These are phyloP conservation scores for Tardiomyces blankii DNA, from an alignment of 1,139 yeast genomes.

Conservation along the genomic window DNA sequence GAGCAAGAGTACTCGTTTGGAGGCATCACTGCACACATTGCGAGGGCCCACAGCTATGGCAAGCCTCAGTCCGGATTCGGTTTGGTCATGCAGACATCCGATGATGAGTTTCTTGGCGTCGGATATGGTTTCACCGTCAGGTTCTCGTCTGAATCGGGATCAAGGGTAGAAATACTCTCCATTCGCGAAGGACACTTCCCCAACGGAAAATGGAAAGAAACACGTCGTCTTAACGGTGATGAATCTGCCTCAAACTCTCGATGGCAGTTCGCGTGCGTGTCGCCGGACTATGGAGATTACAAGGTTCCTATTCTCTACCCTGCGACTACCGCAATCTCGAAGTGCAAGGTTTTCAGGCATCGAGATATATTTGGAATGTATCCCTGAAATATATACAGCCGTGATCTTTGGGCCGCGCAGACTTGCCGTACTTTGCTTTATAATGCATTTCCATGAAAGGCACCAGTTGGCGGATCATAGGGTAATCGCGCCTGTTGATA, in stretches of 20 bases:
- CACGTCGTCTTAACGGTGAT: conserved; percentile 6
- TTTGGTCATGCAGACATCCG: conserved; percentile 2
- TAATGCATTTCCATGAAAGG: no score
- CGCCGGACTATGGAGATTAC: conserved; percentile 6
- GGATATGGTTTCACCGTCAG: conserved; percentile 7
- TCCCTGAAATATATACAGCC: background rate
- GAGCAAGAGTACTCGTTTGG: conserved; percentile 1
- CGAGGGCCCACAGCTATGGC: conserved; percentile 4
- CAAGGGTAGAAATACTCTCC: conserved; percentile 3
- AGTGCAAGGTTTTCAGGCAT: background rate
- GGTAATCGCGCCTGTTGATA: no score
- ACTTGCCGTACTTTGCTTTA: no score
- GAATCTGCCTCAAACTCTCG: conserved; percentile 4
- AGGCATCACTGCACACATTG: conserved; percentile 2
- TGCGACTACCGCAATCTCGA: background rate
- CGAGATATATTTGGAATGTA: background rate
- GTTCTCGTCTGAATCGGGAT: conserved; percentile 1
- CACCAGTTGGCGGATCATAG: no score
- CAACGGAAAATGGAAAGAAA: conserved; percentile 3
- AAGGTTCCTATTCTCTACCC: background rate
- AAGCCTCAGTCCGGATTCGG: conserved; percentile 6
- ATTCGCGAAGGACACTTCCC: conserved; percentile 3
- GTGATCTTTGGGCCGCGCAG: no score
- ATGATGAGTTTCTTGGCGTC: conserved; percentile 4
- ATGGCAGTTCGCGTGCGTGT: conserved; percentile 2